Base-by-base conservation (phyloP, 768 basidiomycete species). In the Boletus tomentosulus region DNA sequence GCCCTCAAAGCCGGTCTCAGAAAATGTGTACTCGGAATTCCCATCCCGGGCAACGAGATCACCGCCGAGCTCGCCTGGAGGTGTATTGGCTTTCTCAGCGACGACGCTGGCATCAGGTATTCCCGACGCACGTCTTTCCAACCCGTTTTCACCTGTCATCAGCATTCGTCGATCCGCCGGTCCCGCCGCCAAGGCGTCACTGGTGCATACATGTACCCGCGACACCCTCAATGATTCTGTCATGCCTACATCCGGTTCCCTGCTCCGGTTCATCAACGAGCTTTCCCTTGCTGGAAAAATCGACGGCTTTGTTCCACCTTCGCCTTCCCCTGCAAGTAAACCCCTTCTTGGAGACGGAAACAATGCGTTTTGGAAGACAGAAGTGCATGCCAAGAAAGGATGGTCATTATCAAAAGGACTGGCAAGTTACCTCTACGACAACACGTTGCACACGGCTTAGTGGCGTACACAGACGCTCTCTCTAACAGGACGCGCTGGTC, bases 161-260 rank as follows among this genome's bases (percentile, higher is more conserved):
- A 95, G 92, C 54, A 88, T 96, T 50, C 85, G 97, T 31, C 82
- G 89, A 64, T 79, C 87, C 1, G 93, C 95, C 0, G 91, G 92
- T 0, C 81, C 83, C 24, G 81, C 85, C 0, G 67, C 84, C 56
- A 98, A 98, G 71, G 93, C 93, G 0, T 81, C 92, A 0, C 42
- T 98, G 2, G 86, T 85, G 12, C 90, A 98, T 63, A 83, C 83
- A 0, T 92, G 82, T 70, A 73, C 79, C 3, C 73, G 80, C 15
- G 92, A 98, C 68, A 62, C 65, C 4, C 58, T 66, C 55, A 8
- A 67, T 6, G 65, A 71, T 43, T 22, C 54, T 30, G 31, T 67
- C 50, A 65, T 67, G 60, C 67, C 66, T 24, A 65, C 65, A 1
- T 59, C 59, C 7, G 66, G 67, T 6, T 59, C 57, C 13, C 28